phyloP scores from a whole-genome alignment of 75 land plant species.

The Ceratopteris richardii region DNA sequence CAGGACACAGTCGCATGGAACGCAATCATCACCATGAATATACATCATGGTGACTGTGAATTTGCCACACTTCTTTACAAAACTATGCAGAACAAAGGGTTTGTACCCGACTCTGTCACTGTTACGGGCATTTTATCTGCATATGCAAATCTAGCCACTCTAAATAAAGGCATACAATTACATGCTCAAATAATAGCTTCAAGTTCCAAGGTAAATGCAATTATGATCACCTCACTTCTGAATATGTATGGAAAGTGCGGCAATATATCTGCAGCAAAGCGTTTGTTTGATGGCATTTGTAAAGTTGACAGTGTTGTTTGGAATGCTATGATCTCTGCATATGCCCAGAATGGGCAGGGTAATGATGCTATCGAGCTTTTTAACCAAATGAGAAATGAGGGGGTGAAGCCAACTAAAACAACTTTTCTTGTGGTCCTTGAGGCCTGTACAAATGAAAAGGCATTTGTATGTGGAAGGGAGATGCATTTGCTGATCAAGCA shows the following conservation, averaged over 20 bases:
- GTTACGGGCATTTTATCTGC: constrained; percentile 15
- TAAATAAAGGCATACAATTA: constrained; percentile 21
- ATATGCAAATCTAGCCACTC: constrained; percentile 8
- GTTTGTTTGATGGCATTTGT: constrained; percentile 10
- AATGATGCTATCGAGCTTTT: constrained; percentile 60
- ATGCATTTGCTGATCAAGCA: constrained; percentile 26
- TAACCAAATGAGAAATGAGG: constrained; percentile 40
- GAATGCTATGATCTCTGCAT: constrained; percentile 79
- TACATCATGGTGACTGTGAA: neutral
- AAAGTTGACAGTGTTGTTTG: constrained; percentile 53
- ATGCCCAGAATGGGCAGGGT: constrained; percentile 56
- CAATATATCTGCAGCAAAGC: constrained; percentile 25
- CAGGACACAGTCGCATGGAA: constrained; percentile 12
- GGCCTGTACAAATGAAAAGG: constrained; percentile 50
- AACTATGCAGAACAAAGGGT: constrained; percentile 16
- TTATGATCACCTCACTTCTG: constrained; percentile 30
- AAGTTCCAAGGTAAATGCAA: constrained; percentile 22
- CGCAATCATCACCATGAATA: neutral
- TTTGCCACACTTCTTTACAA: neutral
- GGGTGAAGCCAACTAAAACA: constrained; percentile 52
- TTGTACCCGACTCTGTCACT: constrained; percentile 12
- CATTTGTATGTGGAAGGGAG: constrained; percentile 29
- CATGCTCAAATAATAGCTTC: constrained; percentile 26
- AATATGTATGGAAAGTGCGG: constrained; percentile 50
- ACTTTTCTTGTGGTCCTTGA: constrained; percentile 54